phyloP scores from a whole-genome alignment of 257 asterid genomes.

The Solanum rostratum region DNA sequence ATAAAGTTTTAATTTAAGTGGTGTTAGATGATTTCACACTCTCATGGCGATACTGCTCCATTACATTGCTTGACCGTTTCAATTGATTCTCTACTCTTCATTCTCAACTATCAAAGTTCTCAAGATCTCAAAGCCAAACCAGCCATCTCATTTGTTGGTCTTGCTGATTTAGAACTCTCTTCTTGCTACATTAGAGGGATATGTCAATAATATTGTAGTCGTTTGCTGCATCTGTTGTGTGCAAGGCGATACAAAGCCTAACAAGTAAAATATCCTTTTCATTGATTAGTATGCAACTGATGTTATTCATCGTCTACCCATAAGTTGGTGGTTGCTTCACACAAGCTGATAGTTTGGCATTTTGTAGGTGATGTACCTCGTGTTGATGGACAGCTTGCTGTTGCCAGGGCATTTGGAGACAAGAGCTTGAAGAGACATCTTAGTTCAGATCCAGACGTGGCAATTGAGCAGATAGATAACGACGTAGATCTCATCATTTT shows the following conservation, averaged over 20 bases:
- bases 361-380: conserved; percentile 81
- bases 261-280: background rate
- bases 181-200: background rate
- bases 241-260: background rate
- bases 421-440: conserved; percentile 81
- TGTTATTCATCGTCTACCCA: background rate
- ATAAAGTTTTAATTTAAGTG: background rate
- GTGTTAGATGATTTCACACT: background rate
- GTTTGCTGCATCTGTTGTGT: background rate
- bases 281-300: background rate
- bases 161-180: background rate
- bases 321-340: background rate
- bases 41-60: background rate
- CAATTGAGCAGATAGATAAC: conserved; percentile 43
- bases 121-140: background rate
- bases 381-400: conserved; percentile 91
- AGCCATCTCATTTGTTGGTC: background rate
- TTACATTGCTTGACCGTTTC: background rate
- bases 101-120: background rate
- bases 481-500: conserved; percentile 59
- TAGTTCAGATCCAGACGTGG: conserved; percentile 72
- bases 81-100: background rate
- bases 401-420: conserved; percentile 95
- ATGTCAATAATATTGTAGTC: background rate
- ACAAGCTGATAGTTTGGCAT: background rate